phyloP scores from a whole-genome alignment of 305 asterid genomes.

The Euphrasia arctica region DNA sequence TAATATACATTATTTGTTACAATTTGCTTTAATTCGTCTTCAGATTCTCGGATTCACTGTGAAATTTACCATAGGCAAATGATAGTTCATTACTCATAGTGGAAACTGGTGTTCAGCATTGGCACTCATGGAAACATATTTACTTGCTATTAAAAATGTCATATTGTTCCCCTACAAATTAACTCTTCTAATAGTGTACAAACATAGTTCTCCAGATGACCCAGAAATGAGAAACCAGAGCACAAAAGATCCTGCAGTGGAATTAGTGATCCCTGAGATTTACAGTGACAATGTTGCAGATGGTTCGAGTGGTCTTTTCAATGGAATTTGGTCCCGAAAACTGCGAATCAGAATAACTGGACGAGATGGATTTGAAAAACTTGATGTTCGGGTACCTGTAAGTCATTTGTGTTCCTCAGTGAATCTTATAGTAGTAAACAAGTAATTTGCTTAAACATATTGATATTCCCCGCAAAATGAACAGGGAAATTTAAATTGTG shows the following conservation, averaged over 20 bases:
- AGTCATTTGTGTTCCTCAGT: conserved; percentile 35
- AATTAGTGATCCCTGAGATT: conserved; percentile 75
- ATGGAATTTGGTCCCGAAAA: conserved; percentile 73
- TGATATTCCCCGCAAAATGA: not conserved
- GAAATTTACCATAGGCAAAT: not conserved
- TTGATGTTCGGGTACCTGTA: conserved; percentile 86
- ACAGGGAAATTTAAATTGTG: not conserved
- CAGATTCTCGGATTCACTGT: not conserved
- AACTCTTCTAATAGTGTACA: conserved; percentile 34
- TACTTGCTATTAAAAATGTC: conserved; percentile 28
- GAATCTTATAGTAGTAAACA: conserved; percentile 2
- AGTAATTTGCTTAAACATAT: conserved; percentile 8
- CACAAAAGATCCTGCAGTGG: conserved; percentile 50
- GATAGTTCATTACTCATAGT: conserved; percentile 2
- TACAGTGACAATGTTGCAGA: conserved; percentile 40
- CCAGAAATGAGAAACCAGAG: conserved; percentile 37
- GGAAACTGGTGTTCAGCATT: not conserved
- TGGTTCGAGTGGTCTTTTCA: conserved; percentile 44
- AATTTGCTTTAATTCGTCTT: conserved; percentile 9
- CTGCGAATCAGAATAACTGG: conserved; percentile 86
- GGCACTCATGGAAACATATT: conserved; percentile 19
- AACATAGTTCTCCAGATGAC: conserved; percentile 31
- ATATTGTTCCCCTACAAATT: conserved; percentile 37
- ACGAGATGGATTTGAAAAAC: conserved; percentile 82
- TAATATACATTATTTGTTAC: conserved; percentile 13